Conservation (phyloP, 257 asterid species). For the Avicennia marina region DNA sequence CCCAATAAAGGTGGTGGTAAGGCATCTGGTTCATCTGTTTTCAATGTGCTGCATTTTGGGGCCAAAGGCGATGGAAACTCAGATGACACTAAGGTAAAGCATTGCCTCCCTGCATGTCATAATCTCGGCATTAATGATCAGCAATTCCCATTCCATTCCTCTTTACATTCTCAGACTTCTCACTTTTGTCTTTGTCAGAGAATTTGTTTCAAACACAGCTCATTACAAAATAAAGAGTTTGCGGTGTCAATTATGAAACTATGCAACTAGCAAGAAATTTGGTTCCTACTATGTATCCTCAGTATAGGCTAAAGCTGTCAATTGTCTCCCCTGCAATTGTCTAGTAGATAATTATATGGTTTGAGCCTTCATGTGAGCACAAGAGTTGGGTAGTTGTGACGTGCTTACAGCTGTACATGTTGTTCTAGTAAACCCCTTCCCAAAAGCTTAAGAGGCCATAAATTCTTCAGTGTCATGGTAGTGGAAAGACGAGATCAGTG, state of each 20-base stretch:
- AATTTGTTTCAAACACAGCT: too few relatives aligned
- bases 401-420: slow-evolving; percentile 24
- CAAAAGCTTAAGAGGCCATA: not conserved
- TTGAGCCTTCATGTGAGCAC: slow-evolving; percentile 29
- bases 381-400: slow-evolving; percentile 37
- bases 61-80: slow-evolving; percentile 87
- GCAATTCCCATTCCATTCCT: too few relatives aligned
- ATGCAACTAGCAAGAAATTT: too few relatives aligned
- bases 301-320: slow-evolving; percentile 5
- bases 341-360: slow-evolving; percentile 15
- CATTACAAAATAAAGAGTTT: too few relatives aligned
- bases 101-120: not conserved
- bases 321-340: too few relatives aligned
- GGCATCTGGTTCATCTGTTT: slow-evolving; percentile 34
- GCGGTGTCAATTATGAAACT: too few relatives aligned
- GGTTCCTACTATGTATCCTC: too few relatives aligned
- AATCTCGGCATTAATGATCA: too few relatives aligned
- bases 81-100: slow-evolving; percentile 83
- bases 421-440: slow-evolving; percentile 11
- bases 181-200: too few relatives aligned
- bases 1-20: slow-evolving; percentile 28
- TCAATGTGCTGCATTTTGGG: slow-evolving; percentile 73
- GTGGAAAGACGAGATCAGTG: not conserved
- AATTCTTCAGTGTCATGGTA: not conserved
- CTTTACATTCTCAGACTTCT: too few relatives aligned